phyloP scores from a whole-genome alignment of 2,329 filamentous ascomycete species.

The Sporothrix luriei region DNA sequence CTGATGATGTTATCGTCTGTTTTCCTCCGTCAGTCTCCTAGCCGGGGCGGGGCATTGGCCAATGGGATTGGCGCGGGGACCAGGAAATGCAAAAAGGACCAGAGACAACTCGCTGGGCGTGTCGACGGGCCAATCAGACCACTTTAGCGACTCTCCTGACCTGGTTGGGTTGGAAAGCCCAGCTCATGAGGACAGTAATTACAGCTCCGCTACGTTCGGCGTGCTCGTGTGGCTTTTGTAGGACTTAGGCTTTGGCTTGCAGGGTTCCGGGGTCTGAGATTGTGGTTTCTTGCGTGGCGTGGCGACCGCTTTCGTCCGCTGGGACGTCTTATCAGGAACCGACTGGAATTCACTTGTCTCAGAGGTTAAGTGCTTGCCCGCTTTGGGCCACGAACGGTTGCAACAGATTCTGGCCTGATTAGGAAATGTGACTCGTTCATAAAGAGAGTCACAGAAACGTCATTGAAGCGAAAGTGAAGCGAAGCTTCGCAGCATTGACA shows the following conservation, averaged over 20 bases:
- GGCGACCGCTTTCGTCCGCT: slow-evolving; percentile 23
- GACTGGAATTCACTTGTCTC: slow-evolving; percentile 21
- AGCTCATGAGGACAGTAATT: not conserved
- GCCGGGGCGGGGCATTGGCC: slow-evolving; percentile 34
- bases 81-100: not conserved
- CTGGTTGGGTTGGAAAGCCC: not conserved
- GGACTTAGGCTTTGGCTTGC: not conserved
- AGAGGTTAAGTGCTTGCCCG: slow-evolving; percentile 11
- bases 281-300: not conserved
- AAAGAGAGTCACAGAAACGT: not conserved
- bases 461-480: not conserved
- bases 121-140: slow-evolving; percentile 10
- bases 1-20: slow-evolving; percentile 36
- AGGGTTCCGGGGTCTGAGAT: not conserved
- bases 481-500: no score
- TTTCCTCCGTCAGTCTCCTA: not conserved
- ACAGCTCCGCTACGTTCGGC: slow-evolving; percentile 9
- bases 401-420: not conserved
- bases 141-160: not conserved
- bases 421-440: slow-evolving; percentile 8
- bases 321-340: not conserved
- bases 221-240: not conserved
- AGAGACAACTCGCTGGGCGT: not conserved
- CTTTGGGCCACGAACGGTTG: not conserved
- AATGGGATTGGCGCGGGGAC: slow-evolving; percentile 33